phyloP scores from a whole-genome alignment of 1,139 yeast genomes.

The Kodamaea plutei region DNA sequence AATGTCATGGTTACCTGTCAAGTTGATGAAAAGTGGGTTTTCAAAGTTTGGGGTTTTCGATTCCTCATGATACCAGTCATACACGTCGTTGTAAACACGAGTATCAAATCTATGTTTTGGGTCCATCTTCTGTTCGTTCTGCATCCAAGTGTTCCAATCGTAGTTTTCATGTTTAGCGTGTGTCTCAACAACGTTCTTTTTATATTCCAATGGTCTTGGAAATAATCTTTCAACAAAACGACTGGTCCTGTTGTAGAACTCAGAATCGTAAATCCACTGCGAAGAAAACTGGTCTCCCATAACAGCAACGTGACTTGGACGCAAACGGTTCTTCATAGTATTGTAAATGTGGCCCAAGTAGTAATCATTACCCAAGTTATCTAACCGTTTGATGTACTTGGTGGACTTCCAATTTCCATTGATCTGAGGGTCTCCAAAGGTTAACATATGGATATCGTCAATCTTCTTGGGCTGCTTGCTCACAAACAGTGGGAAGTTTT shows the following conservation, averaged over 20 bases:
- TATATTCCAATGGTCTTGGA: slow-evolving; percentile 49
- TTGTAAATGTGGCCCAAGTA: slow-evolving; percentile 79
- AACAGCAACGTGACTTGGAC: slow-evolving; percentile 80
- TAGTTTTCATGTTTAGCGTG: slow-evolving; percentile 44
- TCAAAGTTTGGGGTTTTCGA: slow-evolving; percentile 29
- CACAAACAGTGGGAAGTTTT: slow-evolving; percentile 26
- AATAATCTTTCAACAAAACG: slow-evolving; percentile 67
- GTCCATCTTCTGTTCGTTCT: slow-evolving; percentile 36
- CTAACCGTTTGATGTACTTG: slow-evolving; percentile 70
- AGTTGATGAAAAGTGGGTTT: slow-evolving; percentile 63
- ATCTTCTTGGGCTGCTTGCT: slow-evolving; percentile 14
- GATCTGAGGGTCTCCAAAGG: slow-evolving; percentile 96
- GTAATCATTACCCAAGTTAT: slow-evolving; percentile 83
- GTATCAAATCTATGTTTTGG: slow-evolving; percentile 44
- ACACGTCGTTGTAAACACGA: slow-evolving; percentile 52
- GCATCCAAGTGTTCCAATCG: slow-evolving; percentile 51
- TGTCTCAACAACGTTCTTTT: slow-evolving; percentile 44
- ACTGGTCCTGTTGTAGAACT: slow-evolving; percentile 72
- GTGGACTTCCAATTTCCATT: slow-evolving; percentile 78
- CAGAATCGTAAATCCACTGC: slow-evolving; percentile 90
- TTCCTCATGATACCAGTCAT: slow-evolving; percentile 57
- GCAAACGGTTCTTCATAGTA: slow-evolving; percentile 55
- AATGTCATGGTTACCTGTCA: slow-evolving; percentile 93
- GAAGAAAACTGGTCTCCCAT: slow-evolving; percentile 94
- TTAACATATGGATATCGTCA: slow-evolving; percentile 58